Percentiles rank a stretch among this genome's conserved stretches.
Conservation (phyloP, 495 filamentous ascomycete species). For the Hypoxylon fuscum region DNA sequence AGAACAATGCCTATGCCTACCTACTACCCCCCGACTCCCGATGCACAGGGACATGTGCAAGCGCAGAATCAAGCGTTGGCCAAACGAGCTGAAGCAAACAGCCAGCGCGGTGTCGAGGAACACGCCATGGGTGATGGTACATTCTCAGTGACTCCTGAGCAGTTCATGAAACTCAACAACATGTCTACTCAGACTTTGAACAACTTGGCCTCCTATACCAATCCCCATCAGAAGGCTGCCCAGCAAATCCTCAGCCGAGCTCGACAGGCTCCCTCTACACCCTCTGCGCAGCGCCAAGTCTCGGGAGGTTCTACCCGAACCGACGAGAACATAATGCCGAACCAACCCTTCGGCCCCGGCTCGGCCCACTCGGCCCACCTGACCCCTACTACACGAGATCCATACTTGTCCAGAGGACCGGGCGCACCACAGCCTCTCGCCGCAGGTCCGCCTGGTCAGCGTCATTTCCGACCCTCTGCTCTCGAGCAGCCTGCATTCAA, state of each 20-base stretch:
- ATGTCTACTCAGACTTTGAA: constrained; percentile 53
- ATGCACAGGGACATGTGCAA: too few species aligned
- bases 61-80: too few species aligned
- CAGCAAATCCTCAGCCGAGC: constrained; percentile 51
- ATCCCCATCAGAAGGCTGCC: constrained; percentile 57
- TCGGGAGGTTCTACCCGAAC: too few species aligned
- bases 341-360: constrained; percentile 12
- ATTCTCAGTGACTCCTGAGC: too few species aligned
- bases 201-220: constrained; percentile 56
- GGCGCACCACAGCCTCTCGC: constrained; percentile 56
- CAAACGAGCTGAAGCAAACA: background rate
- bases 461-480: constrained; percentile 45
- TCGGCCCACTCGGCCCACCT: constrained; percentile 6
- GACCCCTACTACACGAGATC: too few species aligned
- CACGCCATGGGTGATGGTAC: constrained; percentile 19
- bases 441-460: constrained; percentile 58
- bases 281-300: constrained; percentile 1
- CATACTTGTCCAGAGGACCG: constrained; percentile 31
- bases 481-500: constrained; percentile 36
- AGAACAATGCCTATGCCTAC: too few species aligned
- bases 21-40: too few species aligned
- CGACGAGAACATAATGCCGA: constrained; percentile 9
- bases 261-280: constrained; percentile 27
- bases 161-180: too few species aligned
- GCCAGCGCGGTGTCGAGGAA: background rate